Base-by-base conservation (phyloP, 495 filamentous ascomycete species). In the Penicillium macrosclerotiorum region DNA sequence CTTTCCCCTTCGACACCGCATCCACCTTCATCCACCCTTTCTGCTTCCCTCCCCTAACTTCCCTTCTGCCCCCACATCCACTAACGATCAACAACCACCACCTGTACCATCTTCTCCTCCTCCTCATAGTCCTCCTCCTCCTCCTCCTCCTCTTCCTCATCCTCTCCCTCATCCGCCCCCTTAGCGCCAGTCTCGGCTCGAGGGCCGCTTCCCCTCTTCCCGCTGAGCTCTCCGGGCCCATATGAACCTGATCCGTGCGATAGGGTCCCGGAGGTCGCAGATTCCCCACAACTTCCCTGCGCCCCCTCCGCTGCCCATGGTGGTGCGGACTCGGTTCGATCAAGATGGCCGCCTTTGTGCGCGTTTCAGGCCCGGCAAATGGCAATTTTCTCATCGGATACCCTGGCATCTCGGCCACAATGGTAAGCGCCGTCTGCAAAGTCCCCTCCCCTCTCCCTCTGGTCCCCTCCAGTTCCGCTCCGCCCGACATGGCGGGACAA, bases 351-450 rank as follows among this genome's bases (percentile, higher is more conserved):
- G 91, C 92, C 65, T 92, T 87, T 67, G 93, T 98, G 72, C 88
- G 94, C 76, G 89, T 98, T 75, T 94, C 89, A 60, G 93, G 93
- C 54, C 92, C 90, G 54, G 89, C 93, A 54, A 98, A 98, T 74
- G 93, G 89, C 70, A 92, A 89, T 68, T 96, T 92, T 60, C 75
- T 97, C 51, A 89, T 97, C 51, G 93, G 93, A 37, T 98, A 98
- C 67, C 93, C 93, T 5, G 93, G 93, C 49, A 97, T 98, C 66
- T 96, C 94, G 24, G 94, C 93, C 52, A 98, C 94, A 4, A 74
- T 96, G 83, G 91, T 96, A 75, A 77, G 85, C 45, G 29, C 49
- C 45, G 8, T 3, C 14, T n/a, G 20, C 22, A 23, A 30, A n/a
- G 14, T 3, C 8, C 18, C 33, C 29, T 17, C 19, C 23, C 50